These are phyloP conservation scores for Naganishia vaughanmartiniae DNA, from an alignment of 768 basidiomycete species.

Conservation along the genomic window DNA sequence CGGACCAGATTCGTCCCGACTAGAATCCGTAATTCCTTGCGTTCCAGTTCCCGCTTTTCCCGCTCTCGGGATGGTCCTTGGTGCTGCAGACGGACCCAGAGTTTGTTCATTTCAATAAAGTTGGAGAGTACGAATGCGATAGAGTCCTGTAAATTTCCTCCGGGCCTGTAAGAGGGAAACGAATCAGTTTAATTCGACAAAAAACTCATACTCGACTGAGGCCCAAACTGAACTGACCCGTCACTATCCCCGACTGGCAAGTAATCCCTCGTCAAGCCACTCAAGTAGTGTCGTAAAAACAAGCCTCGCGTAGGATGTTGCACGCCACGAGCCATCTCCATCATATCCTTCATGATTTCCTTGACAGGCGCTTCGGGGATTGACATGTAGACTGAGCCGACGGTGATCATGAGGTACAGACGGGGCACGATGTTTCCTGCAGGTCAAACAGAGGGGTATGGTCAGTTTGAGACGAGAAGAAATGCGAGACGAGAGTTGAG, in stretches of 20 bases:
- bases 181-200: neutral
- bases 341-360: slow-evolving; percentile 99
- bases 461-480: neutral
- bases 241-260: slow-evolving; percentile 79
- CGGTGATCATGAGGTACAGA: slow-evolving; percentile 92
- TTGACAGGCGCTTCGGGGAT: slow-evolving; percentile 94
- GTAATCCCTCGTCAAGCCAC: slow-evolving; percentile 92
- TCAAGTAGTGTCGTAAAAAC: slow-evolving; percentile 92
- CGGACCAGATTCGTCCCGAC: slow-evolving; percentile 98
- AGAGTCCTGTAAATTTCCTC: slow-evolving; percentile 89
- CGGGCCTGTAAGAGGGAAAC: slow-evolving; percentile 59
- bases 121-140: slow-evolving; percentile 94
- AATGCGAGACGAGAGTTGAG: neutral
- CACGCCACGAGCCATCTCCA: slow-evolving; percentile 98
- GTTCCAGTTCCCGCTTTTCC: slow-evolving; percentile 95
- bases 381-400: slow-evolving; percentile 99
- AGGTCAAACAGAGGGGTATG: no score
- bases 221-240: slow-evolving; percentile 63
- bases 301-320: slow-evolving; percentile 94
- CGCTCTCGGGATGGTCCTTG: slow-evolving; percentile 95
- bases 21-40: slow-evolving; percentile 87
- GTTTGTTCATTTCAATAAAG: slow-evolving; percentile 99
- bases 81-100: slow-evolving; percentile 98
- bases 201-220: no score
- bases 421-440: slow-evolving; percentile 70